phyloP scores from a whole-genome alignment of 2,329 filamentous ascomycete genomes.

The Colletotrichum musicola region DNA sequence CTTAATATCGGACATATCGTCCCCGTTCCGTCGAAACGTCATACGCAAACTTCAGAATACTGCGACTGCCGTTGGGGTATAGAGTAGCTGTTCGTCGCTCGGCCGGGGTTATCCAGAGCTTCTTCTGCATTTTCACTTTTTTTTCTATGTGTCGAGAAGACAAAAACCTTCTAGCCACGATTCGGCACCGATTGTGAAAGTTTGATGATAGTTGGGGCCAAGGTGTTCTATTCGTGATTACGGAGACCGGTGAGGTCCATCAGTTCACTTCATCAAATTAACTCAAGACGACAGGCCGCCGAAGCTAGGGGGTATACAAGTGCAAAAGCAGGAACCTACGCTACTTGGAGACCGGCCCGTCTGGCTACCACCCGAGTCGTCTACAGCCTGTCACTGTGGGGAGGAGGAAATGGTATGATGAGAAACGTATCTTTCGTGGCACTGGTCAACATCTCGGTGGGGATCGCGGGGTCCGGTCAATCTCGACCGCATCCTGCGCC shows the following conservation, averaged over 20 bases:
- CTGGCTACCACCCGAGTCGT: conserved; percentile 14
- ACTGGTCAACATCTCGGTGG: conserved; percentile 23
- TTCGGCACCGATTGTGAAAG: too few species aligned
- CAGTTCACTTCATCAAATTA: not conserved
- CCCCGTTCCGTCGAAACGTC: not conserved
- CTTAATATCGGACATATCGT: conserved; percentile 20
- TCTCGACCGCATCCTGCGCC: conserved; percentile 25
- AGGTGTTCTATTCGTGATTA: too few species aligned
- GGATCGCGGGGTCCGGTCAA: conserved; percentile 32
- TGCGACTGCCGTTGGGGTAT: too few species aligned
- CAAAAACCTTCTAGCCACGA: too few species aligned
- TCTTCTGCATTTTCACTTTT: too few species aligned
- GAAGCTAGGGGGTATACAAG: not conserved
- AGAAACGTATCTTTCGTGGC: conserved; percentile 18
- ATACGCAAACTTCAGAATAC: too few species aligned
- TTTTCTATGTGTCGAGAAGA: too few species aligned
- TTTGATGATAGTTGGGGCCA: too few species aligned
- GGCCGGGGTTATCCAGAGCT: too few species aligned
- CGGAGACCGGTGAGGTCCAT: not conserved
- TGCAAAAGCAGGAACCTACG: conserved; percentile 17
- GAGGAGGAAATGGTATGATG: conserved; percentile 19
- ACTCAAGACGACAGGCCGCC: not conserved
- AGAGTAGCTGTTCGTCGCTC: too few species aligned
- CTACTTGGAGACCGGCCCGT: conserved; percentile 7
- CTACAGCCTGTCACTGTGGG: conserved; percentile 17